phyloP scores from a whole-genome alignment of 495 filamentous ascomycete genomes.

The Aspergillus haitiensis region DNA sequence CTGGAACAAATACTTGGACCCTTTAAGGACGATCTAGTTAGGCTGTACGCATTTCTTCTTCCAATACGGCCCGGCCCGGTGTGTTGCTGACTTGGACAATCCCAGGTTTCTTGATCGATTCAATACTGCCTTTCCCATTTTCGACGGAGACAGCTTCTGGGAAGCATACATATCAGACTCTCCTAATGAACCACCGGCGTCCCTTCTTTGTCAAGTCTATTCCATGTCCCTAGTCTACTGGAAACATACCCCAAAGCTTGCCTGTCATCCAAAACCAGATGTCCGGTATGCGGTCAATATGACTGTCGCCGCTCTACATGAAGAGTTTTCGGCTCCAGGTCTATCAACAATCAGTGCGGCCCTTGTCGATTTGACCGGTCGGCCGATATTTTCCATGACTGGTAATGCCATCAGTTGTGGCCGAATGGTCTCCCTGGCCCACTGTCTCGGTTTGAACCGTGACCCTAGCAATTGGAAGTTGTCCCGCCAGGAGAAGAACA shows the following conservation, averaged over 20 bases:
- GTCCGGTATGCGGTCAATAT: constrained; percentile 53
- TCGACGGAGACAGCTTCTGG: constrained; percentile 52
- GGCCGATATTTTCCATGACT: constrained; percentile 54
- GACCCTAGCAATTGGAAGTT: constrained; percentile 52
- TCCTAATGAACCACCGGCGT: constrained; percentile 47
- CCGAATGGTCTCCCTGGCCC: constrained; percentile 49
- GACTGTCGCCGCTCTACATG: constrained; percentile 52
- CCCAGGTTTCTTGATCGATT: constrained; percentile 51
- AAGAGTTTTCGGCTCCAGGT: constrained; percentile 52
- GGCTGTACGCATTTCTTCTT: constrained; percentile 39
- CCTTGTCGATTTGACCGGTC: constrained; percentile 50
- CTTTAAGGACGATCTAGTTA: constrained; percentile 51
- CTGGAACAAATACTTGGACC: constrained; percentile 56
- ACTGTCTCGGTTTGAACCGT: constrained; percentile 53
- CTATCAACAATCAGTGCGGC: constrained; percentile 51
- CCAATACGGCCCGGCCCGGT: neutral
- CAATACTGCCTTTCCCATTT: constrained; percentile 54
- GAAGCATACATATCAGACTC: constrained; percentile 44
- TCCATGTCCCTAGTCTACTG: constrained; percentile 55
- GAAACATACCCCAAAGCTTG: constrained; percentile 47
- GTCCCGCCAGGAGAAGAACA: constrained; percentile 47
- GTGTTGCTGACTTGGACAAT: constrained; percentile 12
- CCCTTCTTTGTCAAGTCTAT: constrained; percentile 54
- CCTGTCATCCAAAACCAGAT: constrained; percentile 50
- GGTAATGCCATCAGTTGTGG: constrained; percentile 54